Base-by-base conservation (phyloP, 257 asterid species). In the Striga asiatica region DNA sequence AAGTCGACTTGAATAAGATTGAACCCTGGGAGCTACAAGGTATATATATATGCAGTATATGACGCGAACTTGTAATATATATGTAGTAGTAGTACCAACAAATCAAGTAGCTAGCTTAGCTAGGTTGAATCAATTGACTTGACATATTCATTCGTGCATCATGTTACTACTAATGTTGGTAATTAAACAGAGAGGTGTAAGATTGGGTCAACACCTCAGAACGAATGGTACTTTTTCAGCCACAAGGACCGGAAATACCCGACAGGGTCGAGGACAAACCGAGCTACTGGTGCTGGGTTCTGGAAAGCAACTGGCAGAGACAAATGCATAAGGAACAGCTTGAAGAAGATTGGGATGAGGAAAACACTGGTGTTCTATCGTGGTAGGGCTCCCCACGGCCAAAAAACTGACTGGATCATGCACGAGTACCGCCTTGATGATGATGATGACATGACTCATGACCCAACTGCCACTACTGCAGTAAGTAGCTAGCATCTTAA, bases 21-120 rank as follows among this genome's bases (percentile, higher is more conserved):
- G 97, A 89, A 68, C 97, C 97, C 1, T 89, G 97, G 97, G 95
- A 85, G 5, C 76, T 89, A 34, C 95, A 89, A 82, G 97, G 97
- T 89, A 74, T 14, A 5, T 41, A 41, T 27, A 27, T 27, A 27
- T 7, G 5, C 3, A 2, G 32, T 7, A 27, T 27, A 7, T 27
- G 32, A 2, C 20, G 6, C 8, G 16, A 1, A 11, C 14, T 5
- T 3, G 14, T 37, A 9, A n/a, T n/a, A n/a, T n/a, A n/a, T n/a
- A n/a, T n/a, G n/a, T n/a, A n/a, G n/a, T n/a, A n/a, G n/a, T n/a
- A n/a, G n/a, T n/a, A n/a, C n/a, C n/a, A n/a, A n/a, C n/a, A n/a
- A n/a, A n/a, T n/a, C n/a, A n/a, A n/a, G n/a, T n/a, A n/a, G n/a
- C n/a, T n/a, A n/a, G n/a, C n/a, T n/a, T n/a, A n/a, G n/a, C n/a